A percentile compares a stretch with the other conserved stretches of the same genome.
phyloP scores from a whole-genome alignment of 352 stramenopile genomes.

The Phytophthora pseudosyringae region DNA sequence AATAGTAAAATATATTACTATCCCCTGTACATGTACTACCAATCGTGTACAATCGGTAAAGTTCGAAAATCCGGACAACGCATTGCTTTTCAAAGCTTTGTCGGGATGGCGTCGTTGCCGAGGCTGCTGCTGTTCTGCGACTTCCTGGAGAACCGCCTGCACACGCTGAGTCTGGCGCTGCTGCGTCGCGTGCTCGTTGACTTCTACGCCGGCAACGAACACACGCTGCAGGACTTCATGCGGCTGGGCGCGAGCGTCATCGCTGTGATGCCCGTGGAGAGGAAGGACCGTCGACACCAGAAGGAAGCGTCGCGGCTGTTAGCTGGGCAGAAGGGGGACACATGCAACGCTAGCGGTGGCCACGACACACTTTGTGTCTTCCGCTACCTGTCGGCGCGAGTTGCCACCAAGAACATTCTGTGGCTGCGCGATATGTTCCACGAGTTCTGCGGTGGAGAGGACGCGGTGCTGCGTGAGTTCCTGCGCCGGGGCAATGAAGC shows the following conservation, averaged over 20 bases:
- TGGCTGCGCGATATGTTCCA: slow-evolving; percentile 39
- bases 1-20: too few species aligned
- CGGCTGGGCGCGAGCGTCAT: slow-evolving; percentile 41
- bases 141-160: slow-evolving; percentile 41
- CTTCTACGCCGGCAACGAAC: slow-evolving; percentile 32
- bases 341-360: too few species aligned
- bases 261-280: slow-evolving; percentile 34
- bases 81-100: too few species aligned
- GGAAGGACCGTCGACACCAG: background rate
- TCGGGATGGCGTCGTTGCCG: background rate
- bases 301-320: slow-evolving; percentile 28
- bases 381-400: slow-evolving; percentile 29
- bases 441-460: slow-evolving; percentile 38
- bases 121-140: slow-evolving; percentile 39
- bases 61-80: too few species aligned
- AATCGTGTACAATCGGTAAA: too few species aligned
- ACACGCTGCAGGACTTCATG: slow-evolving; percentile 43
- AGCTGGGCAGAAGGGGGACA: slow-evolving; percentile 4
- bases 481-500: slow-evolving; percentile 17
- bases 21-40: too few species aligned
- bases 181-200: slow-evolving; percentile 39
- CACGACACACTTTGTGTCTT: too few species aligned
- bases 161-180: slow-evolving; percentile 35
- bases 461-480: slow-evolving; percentile 33
- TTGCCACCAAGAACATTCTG: slow-evolving; percentile 49